phyloP scores from a whole-genome alignment of 177 flowering plant species.

The Tripterygium wilfordii region DNA sequence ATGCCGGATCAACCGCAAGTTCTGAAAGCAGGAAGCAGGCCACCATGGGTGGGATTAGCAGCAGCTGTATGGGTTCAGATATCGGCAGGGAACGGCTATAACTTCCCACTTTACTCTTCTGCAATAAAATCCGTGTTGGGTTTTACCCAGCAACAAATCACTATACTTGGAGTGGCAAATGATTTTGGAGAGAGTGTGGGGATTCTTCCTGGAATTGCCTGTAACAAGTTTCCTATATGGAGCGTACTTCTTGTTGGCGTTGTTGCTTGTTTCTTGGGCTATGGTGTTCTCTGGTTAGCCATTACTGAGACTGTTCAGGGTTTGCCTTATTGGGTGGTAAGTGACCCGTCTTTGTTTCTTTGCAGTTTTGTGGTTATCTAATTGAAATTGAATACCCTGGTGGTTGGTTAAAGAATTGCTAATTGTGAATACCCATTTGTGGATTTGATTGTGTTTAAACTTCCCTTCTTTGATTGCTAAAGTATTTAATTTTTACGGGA shows the following conservation, averaged over 20 bases:
- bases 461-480: no score
- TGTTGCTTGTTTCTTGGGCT: constrained; percentile 53
- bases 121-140: constrained; percentile 47
- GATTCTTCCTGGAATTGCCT: constrained; percentile 29
- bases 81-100: constrained; percentile 38
- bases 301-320: constrained; percentile 35
- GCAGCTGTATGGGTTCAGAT: constrained; percentile 54
- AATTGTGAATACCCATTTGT: no score
- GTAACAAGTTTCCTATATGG: constrained; percentile 79
- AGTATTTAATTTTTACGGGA: no score
- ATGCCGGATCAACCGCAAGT: constrained; percentile 25
- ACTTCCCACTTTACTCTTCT: constrained; percentile 44
- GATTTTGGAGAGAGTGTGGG: constrained; percentile 44
- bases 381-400: neutral
- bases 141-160: constrained; percentile 41
- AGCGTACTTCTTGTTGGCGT: constrained; percentile 43
- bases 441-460: no score
- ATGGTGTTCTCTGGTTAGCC: constrained; percentile 76
- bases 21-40: constrained; percentile 45
- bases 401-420: no score
- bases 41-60: constrained; percentile 59
- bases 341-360: neutral
- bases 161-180: constrained; percentile 55
- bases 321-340: constrained; percentile 45
- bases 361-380: no score